Evolutionary conservation across 345 rosid species (phyloP), one percentile per base, ranked within the genome.

Genomic region (Linum tenue): DNA sequence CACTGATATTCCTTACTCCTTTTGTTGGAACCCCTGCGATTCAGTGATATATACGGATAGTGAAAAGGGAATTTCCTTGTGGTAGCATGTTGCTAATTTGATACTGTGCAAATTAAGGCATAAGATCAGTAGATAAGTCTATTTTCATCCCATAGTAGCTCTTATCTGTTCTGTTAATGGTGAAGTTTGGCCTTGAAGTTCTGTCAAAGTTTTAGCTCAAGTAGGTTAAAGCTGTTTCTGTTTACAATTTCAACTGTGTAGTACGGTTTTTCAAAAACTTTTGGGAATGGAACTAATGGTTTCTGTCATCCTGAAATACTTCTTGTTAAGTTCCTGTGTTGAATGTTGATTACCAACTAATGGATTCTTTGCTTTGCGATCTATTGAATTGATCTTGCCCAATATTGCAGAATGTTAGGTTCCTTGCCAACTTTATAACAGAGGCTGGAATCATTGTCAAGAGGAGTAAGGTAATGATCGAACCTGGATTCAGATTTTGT

Each of bases 391-490:
- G 8, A 3, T 2, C 38, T 57, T 37, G 22, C 38, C 11, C 11
- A 9, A 5, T 57, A 5, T 7, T 69, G 85, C 91, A 92, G 97
- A 92, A 92, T 74, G 90, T 92, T 63, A 78, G 76, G 70, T 92
- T 92, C 62, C 89, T 92, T 51, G 85, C 92, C 15, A 82, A 89
- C 60, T 92, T 92, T 70, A 72, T 92, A 38, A 89, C 98, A 0
- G 90, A 83, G 48, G 95, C 90, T 67, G 97, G 98, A 69, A 89
- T 89, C 71, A 78, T 92, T 16, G 75, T 83, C 72, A 85, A 89
- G 79, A 83, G 98, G 76, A 85, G 81, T 77, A 63, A 82, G 96
- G 97, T 92, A 66, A 69, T 12, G 16, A 39, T 3, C 17, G 36
- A 59, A 1, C 41, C 60, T 16, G 9, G 37, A 53, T 66, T 66